These are phyloP conservation scores for Penicillium expansum DNA, from an alignment of 2,329 filamentous ascomycete species.

Conservation along the genomic window DNA sequence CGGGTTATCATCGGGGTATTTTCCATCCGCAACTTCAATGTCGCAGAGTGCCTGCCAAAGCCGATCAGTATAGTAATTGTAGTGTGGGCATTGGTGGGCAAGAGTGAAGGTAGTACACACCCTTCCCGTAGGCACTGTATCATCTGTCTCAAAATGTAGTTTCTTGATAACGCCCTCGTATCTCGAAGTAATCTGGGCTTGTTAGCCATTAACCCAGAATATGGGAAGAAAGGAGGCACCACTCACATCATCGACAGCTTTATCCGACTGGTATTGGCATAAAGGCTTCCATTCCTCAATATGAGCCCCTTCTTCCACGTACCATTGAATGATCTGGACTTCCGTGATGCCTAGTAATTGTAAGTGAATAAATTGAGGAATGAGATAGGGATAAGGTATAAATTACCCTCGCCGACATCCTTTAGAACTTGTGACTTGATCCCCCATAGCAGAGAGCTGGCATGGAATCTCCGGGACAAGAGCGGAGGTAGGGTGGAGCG, in stretches of 20 bases:
- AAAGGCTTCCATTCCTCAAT: slow-evolving; percentile 98
- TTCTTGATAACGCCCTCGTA: slow-evolving; percentile 96
- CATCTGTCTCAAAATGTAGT: slow-evolving; percentile 89
- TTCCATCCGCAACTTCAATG: slow-evolving; percentile 83
- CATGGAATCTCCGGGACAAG: slow-evolving; percentile 37
- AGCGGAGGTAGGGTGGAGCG: slow-evolving; percentile 22
- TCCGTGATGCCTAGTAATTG: slow-evolving; percentile 79
- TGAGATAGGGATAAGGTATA: not conserved
- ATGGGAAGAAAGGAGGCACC: not conserved
- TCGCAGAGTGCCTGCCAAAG: slow-evolving; percentile 72
- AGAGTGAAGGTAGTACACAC: slow-evolving; percentile 31
- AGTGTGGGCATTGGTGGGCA: not conserved
- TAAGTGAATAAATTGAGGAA: slow-evolving; percentile 17
- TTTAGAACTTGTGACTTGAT: slow-evolving; percentile 43
- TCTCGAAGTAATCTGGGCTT: slow-evolving; percentile 84
- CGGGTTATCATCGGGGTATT: slow-evolving; percentile 58
- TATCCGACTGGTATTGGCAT: slow-evolving; percentile 98
- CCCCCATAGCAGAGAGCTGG: slow-evolving; percentile 33
- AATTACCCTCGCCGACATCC: slow-evolving; percentile 44
- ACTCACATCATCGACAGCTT: slow-evolving; percentile 65
- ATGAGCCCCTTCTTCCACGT: slow-evolving; percentile 89
- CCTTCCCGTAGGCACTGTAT: slow-evolving; percentile 90
- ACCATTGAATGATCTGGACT: slow-evolving; percentile 99
- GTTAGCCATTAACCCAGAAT: slow-evolving; percentile 6
- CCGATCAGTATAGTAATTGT: slow-evolving; percentile 10